Base-by-base conservation (phyloP, 257 asterid species). In the Solanum rostratum region DNA sequence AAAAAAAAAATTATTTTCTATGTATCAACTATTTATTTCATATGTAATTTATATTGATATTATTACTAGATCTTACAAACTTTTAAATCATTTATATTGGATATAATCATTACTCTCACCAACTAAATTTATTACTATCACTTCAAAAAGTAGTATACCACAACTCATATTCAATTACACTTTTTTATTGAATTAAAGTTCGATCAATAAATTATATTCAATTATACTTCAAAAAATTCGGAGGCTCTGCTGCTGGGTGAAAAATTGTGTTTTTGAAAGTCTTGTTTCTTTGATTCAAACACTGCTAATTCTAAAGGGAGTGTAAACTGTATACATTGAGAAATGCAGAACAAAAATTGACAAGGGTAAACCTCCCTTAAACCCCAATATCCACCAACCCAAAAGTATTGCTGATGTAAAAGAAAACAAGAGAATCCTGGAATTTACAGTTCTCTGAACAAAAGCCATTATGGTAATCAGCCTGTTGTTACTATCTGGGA, bases 361-460 rank as follows among this genome's bases (percentile, higher is more conserved):
- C 24, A 78, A 9, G 18, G 10, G 82, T 50, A 16, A 49, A 78
- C 5, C 63, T 10, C 82, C 29, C 45, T 49, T 29, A 76, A 76
- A 49, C 43, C 63, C 69, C 68, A 20, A 52, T 49, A 46, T 24
- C 68, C 80, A 1, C 80, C 7, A 3, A 39, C 69, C 41, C 19
- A 83, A 66, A 79, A 60, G 19, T 57, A 80, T 76, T 84, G 82
- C 85, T 16, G 60, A 54, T n/a, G 24, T 73, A 76, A 30, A 66
- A 73, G 76, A 27, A n/a, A 85, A 55, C 70, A 70, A 62, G 82
- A 85, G 87, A 74, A 84, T 69, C 84, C 85, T 39, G 87, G 89
- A 68, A 90, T 92, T 85, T 89, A 92, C 97, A 89, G 19, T 81
- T 66, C 74, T 84, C 74, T 84, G 22, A 39, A 55, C 41, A 37